Evolutionary conservation across 495 filamentous ascomycete genomes (phyloP).

Genomic region (Aspergillus conjunctus): DNA sequence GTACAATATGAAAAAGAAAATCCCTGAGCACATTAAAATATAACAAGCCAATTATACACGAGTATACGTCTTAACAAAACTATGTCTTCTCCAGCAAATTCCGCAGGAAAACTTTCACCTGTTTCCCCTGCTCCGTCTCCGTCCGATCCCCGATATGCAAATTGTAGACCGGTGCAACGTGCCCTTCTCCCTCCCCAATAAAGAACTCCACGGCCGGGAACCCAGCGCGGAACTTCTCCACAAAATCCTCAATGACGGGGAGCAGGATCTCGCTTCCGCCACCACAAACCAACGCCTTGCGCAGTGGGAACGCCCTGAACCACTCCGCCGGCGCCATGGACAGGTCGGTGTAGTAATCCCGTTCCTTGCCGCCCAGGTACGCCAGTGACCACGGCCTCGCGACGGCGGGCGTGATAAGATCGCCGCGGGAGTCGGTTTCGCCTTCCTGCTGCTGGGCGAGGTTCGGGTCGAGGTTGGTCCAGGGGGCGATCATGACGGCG

Average conservation of each 20-base stretch:
- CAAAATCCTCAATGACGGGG: constrained; percentile 58
- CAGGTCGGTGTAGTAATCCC: constrained; percentile 60
- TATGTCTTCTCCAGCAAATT: constrained; percentile 27
- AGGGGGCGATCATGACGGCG: constrained; percentile 59
- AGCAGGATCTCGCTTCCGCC: constrained; percentile 62
- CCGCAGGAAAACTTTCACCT: constrained; percentile 35
- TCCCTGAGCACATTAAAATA: neutral
- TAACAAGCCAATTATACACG: neutral
- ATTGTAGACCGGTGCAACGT: constrained; percentile 50
- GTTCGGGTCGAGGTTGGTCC: constrained; percentile 52
- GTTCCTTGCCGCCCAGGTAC: constrained; percentile 48
- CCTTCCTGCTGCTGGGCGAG: constrained; percentile 44
- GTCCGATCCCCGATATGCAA: constrained; percentile 38
- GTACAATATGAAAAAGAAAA: neutral
- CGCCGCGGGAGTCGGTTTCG: constrained; percentile 50
- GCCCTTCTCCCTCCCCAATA: constrained; percentile 42
- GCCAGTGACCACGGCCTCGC: constrained; percentile 49
- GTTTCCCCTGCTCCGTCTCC: constrained; percentile 46
- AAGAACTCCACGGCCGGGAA: constrained; percentile 41
- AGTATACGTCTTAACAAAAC: neutral
- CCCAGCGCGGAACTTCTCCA: constrained; percentile 38
- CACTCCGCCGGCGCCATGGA: constrained; percentile 53
- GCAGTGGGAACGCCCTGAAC: constrained; percentile 52
- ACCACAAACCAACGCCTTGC: constrained; percentile 53
- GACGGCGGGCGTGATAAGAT: constrained; percentile 48